These are phyloP conservation scores for Castanopsis chinensis DNA, from an alignment of 306 rosid species.

Conservation along the genomic window DNA sequence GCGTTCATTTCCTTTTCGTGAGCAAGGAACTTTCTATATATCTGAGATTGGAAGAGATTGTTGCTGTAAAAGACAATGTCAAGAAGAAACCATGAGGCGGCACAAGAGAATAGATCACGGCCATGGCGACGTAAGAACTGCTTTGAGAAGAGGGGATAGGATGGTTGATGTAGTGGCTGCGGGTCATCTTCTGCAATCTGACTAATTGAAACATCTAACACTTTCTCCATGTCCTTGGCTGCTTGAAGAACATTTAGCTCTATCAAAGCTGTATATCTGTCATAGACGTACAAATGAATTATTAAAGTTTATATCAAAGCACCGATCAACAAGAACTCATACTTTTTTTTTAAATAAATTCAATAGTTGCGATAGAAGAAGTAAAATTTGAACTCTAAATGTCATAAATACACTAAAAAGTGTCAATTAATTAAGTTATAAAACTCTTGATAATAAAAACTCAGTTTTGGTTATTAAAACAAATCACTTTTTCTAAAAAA, in stretches of 20 bases:
- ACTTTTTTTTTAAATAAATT: too few relatives aligned
- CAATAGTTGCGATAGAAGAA: too few relatives aligned
- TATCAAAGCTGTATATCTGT: slow-evolving; percentile 76
- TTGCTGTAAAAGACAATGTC: slow-evolving; percentile 77
- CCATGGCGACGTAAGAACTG: slow-evolving; percentile 58
- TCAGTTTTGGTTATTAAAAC: too few relatives aligned
- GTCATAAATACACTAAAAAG: rapidly evolving
- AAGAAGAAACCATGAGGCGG: slow-evolving; percentile 53
- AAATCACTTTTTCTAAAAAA: too few relatives aligned
- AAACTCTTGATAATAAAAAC: rapidly evolving
- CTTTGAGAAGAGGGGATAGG: slow-evolving; percentile 46
- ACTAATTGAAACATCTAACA: slow-evolving; percentile 45
- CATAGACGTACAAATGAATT: not conserved
- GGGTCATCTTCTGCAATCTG: slow-evolving; percentile 49
- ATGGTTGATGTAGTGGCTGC: not conserved
- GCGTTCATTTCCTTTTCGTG: rapidly evolving
- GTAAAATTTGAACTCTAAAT: too few relatives aligned
- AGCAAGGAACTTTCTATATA: slow-evolving; percentile 27
- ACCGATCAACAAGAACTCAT: too few relatives aligned
- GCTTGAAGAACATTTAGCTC: slow-evolving; percentile 66
- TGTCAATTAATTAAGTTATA: too few relatives aligned
- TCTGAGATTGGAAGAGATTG: slow-evolving; percentile 64
- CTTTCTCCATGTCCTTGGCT: slow-evolving; percentile 70
- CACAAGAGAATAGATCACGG: slow-evolving; percentile 62
- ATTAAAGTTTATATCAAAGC: too few relatives aligned